Conservation (phyloP, 1,139 yeast species). For the Blastobotrys petasosporus region DNA sequence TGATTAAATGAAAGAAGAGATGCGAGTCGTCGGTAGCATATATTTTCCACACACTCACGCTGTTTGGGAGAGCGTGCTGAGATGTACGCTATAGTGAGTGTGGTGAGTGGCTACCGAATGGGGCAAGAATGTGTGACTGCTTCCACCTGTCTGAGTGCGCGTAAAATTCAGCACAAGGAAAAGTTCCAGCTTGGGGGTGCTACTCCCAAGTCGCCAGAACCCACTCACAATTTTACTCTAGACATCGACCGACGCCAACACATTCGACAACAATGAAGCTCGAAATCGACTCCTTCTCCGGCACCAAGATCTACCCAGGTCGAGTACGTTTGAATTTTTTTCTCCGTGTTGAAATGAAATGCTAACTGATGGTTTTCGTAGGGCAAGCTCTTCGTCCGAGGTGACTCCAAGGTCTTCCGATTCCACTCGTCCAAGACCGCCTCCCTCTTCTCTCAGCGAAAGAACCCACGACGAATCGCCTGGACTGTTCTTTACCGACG, state of each 20-base stretch:
- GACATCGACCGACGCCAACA: conserved; percentile 7
- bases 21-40: background rate
- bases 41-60: background rate
- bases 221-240: background rate
- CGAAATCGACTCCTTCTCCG: conserved; percentile 99
- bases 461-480: conserved; percentile 99
- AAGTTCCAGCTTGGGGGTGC: background rate
- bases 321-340: conserved; percentile 40
- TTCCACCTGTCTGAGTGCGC: background rate
- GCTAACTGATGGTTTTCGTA: conserved; percentile 8
- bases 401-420: conserved; percentile 99
- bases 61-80: background rate
- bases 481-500: conserved; percentile 99
- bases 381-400: conserved; percentile 98
- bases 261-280: conserved; percentile 65
- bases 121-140: too few species aligned
- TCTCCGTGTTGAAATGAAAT: background rate
- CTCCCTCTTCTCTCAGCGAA: conserved; percentile 98
- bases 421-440: conserved; percentile 98
- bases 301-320: conserved; percentile 99
- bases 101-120: too few species aligned
- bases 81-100: background rate
- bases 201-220: background rate
- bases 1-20: too few species aligned
- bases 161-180: background rate